phyloP scores from a whole-genome alignment of 306 rosid species.

The Vigna mungo region DNA sequence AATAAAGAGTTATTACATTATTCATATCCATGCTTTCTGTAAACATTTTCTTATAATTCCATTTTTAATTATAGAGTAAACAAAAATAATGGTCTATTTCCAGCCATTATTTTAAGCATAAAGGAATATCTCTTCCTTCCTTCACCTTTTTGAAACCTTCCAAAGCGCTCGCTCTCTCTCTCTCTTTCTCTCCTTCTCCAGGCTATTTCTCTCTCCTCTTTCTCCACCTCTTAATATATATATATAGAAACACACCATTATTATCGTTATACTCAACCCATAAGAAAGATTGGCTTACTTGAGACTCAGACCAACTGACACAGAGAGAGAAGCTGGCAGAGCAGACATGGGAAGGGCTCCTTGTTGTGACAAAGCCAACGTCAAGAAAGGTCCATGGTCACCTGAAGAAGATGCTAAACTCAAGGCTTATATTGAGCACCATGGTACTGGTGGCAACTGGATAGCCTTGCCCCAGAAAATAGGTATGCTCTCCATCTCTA shows the following conservation, averaged over 20 bases:
- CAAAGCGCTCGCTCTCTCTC: conserved; percentile 53
- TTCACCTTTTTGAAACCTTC: conserved; percentile 63
- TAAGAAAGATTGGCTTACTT: conserved; percentile 42
- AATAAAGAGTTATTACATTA: background rate
- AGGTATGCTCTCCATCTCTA: conserved; percentile 50
- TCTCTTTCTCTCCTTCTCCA: conserved; percentile 66
- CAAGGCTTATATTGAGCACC: conserved; percentile 81
- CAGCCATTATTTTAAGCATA: conserved; percentile 53
- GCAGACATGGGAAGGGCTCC: conserved; percentile 94
- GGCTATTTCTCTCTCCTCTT: conserved; percentile 56
- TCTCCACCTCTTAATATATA: conserved; percentile 31
- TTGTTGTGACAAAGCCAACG: conserved; percentile 99
- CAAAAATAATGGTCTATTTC: conserved; percentile 56
- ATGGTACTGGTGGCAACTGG: conserved; percentile 98
- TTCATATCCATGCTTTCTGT: background rate
- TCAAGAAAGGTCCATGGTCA: conserved; percentile 99
- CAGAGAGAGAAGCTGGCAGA: background rate
- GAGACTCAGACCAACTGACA: conserved; percentile 44
- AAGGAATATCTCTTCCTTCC: conserved; percentile 50
- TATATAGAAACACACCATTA: conserved; percentile 29
- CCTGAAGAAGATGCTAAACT: conserved; percentile 97
- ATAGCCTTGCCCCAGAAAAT: conserved; percentile 95
- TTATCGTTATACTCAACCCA: conserved; percentile 40
- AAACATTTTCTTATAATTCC: background rate
- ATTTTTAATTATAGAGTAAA: conserved; percentile 39